These are phyloP conservation scores for Marasmius oreades DNA, from an alignment of 1,284 basidiomycete genomes.

Conservation along the genomic window DNA sequence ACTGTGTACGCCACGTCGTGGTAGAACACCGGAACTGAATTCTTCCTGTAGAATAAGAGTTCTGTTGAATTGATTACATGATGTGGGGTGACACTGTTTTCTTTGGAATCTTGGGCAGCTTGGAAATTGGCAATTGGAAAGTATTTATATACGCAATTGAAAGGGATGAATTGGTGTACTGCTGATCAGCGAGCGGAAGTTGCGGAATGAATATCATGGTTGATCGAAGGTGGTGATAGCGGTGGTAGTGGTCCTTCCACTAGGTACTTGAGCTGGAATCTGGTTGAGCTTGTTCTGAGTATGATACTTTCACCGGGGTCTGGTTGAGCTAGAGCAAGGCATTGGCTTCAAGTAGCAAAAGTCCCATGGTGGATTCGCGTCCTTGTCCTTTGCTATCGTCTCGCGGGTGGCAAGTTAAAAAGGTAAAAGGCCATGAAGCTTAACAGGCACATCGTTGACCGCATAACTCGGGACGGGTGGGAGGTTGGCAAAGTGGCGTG, in stretches of 20 bases:
- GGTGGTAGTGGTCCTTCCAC: too few relatives aligned
- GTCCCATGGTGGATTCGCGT: too few relatives aligned
- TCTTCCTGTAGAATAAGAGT: background rate
- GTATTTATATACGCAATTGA: background rate
- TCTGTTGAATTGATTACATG: background rate
- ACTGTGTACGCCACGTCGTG: background rate
- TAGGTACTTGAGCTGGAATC: too few relatives aligned
- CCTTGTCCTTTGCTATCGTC: too few relatives aligned
- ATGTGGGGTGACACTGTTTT: background rate
- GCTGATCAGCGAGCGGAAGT: background rate
- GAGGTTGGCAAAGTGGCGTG: background rate
- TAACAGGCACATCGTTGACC: background rate
- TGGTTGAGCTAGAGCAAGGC: too few relatives aligned
- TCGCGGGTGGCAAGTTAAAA: too few relatives aligned
- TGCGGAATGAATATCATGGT: background rate
- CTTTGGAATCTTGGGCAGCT: background rate
- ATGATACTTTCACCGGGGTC: too few relatives aligned
- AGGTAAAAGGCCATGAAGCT: background rate
- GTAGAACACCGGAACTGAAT: background rate
- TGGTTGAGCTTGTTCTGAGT: too few relatives aligned
- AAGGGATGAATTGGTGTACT: background rate
- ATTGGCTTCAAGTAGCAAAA: too few relatives aligned
- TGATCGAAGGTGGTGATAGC: background rate
- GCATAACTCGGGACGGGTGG: background rate
- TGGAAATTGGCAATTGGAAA: background rate